These are phyloP conservation scores for Geranium brycei DNA, from an alignment of 345 rosid genomes.

Conservation along the genomic window DNA sequence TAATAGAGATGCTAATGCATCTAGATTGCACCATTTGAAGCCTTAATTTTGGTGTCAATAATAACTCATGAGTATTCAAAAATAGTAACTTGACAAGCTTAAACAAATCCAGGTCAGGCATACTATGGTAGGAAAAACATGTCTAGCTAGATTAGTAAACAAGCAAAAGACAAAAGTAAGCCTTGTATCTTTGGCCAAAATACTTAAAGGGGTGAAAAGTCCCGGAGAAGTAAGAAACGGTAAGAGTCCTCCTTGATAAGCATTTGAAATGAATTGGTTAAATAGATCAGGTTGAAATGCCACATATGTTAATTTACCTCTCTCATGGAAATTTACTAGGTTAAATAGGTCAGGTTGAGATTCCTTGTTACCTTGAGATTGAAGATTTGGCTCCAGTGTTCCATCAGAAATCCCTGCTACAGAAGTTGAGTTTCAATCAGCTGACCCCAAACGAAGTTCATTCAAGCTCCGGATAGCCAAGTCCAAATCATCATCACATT, in stretches of 20 bases:
- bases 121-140: too few relatives aligned
- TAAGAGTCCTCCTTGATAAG: background rate
- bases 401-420: slow-evolving; percentile 19
- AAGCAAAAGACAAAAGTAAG: too few relatives aligned
- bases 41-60: too few relatives aligned
- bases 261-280: background rate
- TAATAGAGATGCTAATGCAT: too few relatives aligned
- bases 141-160: too few relatives aligned
- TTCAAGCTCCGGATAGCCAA: slow-evolving; percentile 70
- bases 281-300: background rate
- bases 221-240: background rate
- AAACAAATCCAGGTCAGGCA: too few relatives aligned
- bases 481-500: slow-evolving; percentile 81
- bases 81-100: too few relatives aligned
- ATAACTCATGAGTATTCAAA: too few relatives aligned
- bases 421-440: slow-evolving; percentile 17
- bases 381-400: slow-evolving; percentile 20
- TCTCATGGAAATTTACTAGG: too few relatives aligned
- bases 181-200: background rate
- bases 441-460: slow-evolving; percentile 72
- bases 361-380: slow-evolving; percentile 31
- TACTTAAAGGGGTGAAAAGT: background rate
- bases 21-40: too few relatives aligned
- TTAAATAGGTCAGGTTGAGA: too few relatives aligned
- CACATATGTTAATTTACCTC: background rate